Conservation (phyloP, 1,284 basidiomycete species). For the Ganoderma leucocontextum region DNA sequence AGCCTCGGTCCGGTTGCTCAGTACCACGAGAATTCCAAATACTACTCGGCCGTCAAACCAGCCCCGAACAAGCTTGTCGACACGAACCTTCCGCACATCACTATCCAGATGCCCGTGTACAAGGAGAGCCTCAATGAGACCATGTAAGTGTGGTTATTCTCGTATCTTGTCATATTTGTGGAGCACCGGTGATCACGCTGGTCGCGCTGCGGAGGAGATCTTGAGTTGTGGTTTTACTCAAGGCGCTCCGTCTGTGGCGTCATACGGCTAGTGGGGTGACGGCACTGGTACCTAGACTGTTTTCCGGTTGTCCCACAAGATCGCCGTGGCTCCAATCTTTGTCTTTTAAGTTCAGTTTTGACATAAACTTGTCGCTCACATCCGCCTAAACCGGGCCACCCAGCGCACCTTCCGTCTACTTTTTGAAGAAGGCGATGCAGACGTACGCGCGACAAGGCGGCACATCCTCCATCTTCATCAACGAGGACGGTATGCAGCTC, state of each 20-base stretch:
- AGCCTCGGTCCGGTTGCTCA: constrained; percentile 79
- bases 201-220: background rate
- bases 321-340: constrained; percentile 13
- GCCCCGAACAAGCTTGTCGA: constrained; percentile 70
- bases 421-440: constrained; percentile 87
- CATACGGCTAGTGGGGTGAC: background rate
- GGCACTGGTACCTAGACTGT: background rate
- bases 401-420: constrained; percentile 79
- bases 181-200: background rate
- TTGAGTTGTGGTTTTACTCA: background rate
- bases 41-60: constrained; percentile 72
- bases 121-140: constrained; percentile 77
- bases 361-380: background rate
- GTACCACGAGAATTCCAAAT: constrained; percentile 76
- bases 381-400: background rate
- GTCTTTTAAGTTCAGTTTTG: background rate
- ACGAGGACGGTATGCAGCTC: constrained; percentile 74
- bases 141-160: constrained; percentile 57
- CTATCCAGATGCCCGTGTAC: constrained; percentile 84
- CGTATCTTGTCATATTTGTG: background rate
- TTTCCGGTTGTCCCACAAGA: background rate
- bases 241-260: background rate
- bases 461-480: constrained; percentile 77
- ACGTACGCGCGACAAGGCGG: constrained; percentile 87
- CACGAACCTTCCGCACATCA: constrained; percentile 71